phyloP scores from a whole-genome alignment of 2,329 filamentous ascomycete genomes.

The Triangularia verruculosa region DNA sequence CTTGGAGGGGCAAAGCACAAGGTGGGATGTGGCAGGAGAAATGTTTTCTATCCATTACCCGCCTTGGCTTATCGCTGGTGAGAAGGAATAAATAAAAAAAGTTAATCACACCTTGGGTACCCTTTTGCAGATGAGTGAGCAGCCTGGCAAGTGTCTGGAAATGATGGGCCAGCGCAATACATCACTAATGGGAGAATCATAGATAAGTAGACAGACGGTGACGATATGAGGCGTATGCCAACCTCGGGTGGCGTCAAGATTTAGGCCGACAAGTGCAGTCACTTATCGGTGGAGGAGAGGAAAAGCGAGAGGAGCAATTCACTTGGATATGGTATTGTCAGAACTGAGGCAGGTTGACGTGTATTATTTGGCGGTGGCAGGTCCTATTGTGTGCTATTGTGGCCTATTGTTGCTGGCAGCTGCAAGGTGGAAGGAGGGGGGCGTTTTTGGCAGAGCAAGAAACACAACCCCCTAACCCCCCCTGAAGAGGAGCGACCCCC shows the following conservation, averaged over 20 bases:
- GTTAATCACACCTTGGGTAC: constrained; percentile 11
- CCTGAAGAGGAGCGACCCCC: constrained; percentile 6
- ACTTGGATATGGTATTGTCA: constrained; percentile 1
- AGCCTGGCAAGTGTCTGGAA: not conserved
- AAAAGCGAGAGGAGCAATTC: not conserved
- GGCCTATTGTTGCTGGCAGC: not conserved
- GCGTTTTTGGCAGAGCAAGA: constrained; percentile 1
- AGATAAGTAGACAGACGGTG: not conserved
- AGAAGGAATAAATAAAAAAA: constrained; percentile 12
- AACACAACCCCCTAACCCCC: constrained; percentile 2
- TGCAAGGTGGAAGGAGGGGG: constrained; percentile 1
- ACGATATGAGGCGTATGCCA: not conserved
- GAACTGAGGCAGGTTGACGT: not conserved
- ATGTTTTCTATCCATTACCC: constrained; percentile 12
- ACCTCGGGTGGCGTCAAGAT: not conserved
- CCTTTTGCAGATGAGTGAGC: not conserved
- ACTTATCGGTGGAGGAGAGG: not conserved
- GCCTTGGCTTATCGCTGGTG: constrained; percentile 20
- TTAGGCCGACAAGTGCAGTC: not conserved
- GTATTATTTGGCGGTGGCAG: not conserved
- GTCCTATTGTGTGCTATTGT: not conserved
- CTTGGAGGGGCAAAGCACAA: constrained; percentile 8
- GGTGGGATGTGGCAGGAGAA: constrained; percentile 11
- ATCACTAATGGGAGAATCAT: no score
- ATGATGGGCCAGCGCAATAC: no score